Conservation (phyloP, 495 filamentous ascomycete species). For the Patellaria atrata region DNA sequence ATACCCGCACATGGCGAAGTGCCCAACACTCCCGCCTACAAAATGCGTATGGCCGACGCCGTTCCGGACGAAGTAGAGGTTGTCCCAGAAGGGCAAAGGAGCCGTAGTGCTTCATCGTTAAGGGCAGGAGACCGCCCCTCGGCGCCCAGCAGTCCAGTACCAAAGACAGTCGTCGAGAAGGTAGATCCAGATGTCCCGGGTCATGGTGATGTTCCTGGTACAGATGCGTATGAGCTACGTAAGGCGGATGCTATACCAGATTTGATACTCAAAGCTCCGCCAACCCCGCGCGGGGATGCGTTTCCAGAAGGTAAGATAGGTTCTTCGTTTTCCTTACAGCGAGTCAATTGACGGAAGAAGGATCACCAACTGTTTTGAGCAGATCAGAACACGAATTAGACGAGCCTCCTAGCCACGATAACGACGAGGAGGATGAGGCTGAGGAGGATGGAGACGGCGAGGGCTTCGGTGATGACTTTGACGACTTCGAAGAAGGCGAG, state of each 20-base stretch:
- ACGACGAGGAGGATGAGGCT: conserved; percentile 16
- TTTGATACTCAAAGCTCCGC: conserved; percentile 37
- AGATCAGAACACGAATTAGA: conserved; percentile 16
- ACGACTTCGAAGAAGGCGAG: conserved; percentile 21
- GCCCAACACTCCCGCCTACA: conserved; percentile 46
- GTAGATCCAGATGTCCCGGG: conserved; percentile 50
- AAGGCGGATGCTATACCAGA: conserved; percentile 79
- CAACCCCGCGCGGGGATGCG: conserved; percentile 33
- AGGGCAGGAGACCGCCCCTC: conserved; percentile 24
- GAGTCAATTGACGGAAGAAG: conserved; percentile 44
- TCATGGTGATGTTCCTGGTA: conserved; percentile 80
- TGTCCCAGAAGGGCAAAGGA: conserved; percentile 39
- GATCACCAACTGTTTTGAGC: conserved; percentile 33
- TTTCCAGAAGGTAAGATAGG: conserved; percentile 36
- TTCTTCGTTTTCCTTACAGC: conserved; percentile 24
- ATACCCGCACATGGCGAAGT: conserved; percentile 44
- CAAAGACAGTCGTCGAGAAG: conserved; percentile 72
- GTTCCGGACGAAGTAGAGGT: conserved; percentile 52
- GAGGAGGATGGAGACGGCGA: conserved; percentile 29
- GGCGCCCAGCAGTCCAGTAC: conserved; percentile 50
- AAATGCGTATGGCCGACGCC: conserved; percentile 43
- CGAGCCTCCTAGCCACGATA: conserved; percentile 3
- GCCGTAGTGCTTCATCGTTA: conserved; percentile 33
- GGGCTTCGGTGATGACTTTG: no score
- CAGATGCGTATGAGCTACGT: conserved; percentile 57